phyloP scores from a whole-genome alignment of 2,329 filamentous ascomycete species.

The Paramyrothecium sp. region DNA sequence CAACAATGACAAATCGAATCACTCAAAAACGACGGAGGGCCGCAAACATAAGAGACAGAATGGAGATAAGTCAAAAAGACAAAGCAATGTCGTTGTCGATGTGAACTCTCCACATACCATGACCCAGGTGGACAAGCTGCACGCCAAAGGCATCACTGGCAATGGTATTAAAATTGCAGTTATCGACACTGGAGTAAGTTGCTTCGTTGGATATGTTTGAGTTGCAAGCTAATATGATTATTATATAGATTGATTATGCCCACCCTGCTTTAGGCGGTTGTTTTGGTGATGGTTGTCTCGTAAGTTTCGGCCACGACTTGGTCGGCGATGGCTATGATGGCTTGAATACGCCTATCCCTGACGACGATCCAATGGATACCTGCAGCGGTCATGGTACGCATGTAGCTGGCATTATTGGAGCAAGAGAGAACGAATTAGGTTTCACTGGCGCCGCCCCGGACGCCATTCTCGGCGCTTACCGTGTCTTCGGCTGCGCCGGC shows the following conservation, averaged over 20 bases:
- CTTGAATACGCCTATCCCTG: conserved; percentile 30
- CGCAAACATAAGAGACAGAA: too few species aligned
- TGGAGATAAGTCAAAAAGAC: too few species aligned
- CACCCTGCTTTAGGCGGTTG: conserved; percentile 63
- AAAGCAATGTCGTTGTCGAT: too few species aligned
- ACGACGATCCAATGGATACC: conserved; percentile 46
- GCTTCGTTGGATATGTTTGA: not conserved
- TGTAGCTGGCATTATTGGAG: conserved; percentile 58
- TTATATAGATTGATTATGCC: conserved; percentile 48
- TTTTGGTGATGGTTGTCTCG: conserved; percentile 55
- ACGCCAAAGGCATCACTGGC: conserved; percentile 40
- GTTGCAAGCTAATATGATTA: not conserved
- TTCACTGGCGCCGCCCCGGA: conserved; percentile 54
- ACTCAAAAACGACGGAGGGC: too few species aligned
- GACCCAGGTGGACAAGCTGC: conserved; percentile 50
- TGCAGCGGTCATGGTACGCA: conserved; percentile 56
- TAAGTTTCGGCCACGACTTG: conserved; percentile 52
- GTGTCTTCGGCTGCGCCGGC: conserved; percentile 51
- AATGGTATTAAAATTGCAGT: conserved; percentile 47
- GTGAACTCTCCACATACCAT: conserved; percentile 39
- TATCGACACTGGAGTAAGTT: conserved; percentile 48
- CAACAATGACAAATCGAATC: too few species aligned
- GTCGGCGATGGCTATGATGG: conserved; percentile 46
- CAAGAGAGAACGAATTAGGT: conserved; percentile 45
- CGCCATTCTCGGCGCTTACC: conserved; percentile 52